phyloP scores from a whole-genome alignment of 148 eudicot genomes.

The Silene uniflora region DNA sequence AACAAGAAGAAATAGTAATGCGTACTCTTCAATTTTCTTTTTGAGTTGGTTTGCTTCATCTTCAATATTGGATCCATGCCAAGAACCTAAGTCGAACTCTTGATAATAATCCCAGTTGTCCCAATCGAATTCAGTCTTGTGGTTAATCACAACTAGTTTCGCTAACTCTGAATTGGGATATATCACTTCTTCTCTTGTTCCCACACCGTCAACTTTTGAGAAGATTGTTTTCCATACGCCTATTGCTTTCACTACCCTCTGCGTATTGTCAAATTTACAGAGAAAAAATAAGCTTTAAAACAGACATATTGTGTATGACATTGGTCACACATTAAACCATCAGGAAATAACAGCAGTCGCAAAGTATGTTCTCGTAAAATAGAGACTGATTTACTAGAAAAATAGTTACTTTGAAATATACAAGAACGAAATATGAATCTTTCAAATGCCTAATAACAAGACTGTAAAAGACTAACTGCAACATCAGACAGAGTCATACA shows the following conservation, averaged over 20 bases:
- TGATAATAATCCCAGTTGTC: constrained; percentile 3
- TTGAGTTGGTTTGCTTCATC: not conserved
- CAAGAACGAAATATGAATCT: no score
- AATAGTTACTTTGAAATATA: no score
- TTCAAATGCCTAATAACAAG: no score
- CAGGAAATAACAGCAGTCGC: no score
- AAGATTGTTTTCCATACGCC: constrained; percentile 18
- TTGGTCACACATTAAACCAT: no score
- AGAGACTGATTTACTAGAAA: no score
- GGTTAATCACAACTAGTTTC: not conserved
- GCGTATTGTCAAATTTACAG: not conserved
- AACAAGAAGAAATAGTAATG: not conserved
- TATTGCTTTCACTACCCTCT: constrained; percentile 14
- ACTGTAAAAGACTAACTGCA: no score
- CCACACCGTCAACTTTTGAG: not conserved
- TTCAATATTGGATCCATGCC: not conserved
- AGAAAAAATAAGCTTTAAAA: no score
- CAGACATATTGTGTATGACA: no score
- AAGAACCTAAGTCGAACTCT: not conserved
- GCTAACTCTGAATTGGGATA: constrained; percentile 11
- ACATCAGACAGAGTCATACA: no score
- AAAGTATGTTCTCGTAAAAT: no score
- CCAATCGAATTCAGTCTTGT: constrained; percentile 17
- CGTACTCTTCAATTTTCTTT: not conserved
- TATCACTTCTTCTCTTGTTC: constrained; percentile 5